A percentile compares a stretch with the other conserved stretches of the same genome.
These are phyloP conservation scores for Curvularia sp. DNA, from an alignment of 2,329 filamentous ascomycete genomes.

Conservation along the genomic window DNA sequence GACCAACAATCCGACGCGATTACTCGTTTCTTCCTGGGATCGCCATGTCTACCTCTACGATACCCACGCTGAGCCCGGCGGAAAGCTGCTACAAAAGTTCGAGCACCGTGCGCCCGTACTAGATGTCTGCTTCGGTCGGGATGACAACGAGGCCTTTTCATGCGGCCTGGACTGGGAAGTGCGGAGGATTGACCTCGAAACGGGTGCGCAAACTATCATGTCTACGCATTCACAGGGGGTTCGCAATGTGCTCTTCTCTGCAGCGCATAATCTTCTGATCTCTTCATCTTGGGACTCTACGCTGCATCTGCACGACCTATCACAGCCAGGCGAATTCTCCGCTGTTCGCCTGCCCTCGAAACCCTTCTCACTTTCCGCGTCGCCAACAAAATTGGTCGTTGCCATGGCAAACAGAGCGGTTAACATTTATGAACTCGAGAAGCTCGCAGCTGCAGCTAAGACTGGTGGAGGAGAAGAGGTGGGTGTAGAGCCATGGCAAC, in stretches of 20 bases:
- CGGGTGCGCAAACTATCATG: conserved; percentile 74
- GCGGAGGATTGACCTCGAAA: conserved; percentile 76
- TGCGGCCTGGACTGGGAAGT: conserved; percentile 89
- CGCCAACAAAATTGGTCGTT: conserved; percentile 86
- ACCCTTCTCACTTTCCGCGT: conserved; percentile 81
- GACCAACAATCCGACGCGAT: conserved; percentile 72
- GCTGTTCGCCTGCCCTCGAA: conserved; percentile 79
- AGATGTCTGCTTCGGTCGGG: conserved; percentile 87
- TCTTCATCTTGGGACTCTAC: conserved; percentile 95
- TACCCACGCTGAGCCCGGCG: conserved; percentile 65
- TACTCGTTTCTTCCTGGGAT: conserved; percentile 96
- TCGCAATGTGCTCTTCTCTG: conserved; percentile 82
- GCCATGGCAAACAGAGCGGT: conserved; percentile 95
- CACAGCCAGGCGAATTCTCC: conserved; percentile 62
- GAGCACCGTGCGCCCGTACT: conserved; percentile 86
- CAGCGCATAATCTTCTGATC: conserved; percentile 76
- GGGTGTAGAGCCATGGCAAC: conserved; percentile 82
- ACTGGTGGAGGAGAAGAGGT: conserved; percentile 39
- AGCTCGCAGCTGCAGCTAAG: conserved; percentile 59
- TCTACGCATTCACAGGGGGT: conserved; percentile 82
- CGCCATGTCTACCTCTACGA: conserved; percentile 91
- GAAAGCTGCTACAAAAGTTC: conserved; percentile 73
- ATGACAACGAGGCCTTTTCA: conserved; percentile 83
- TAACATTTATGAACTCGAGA: conserved; percentile 87
- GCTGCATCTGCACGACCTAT: conserved; percentile 79